phyloP scores from a whole-genome alignment of 2,329 filamentous ascomycete genomes.

The Cadophora sp. region DNA sequence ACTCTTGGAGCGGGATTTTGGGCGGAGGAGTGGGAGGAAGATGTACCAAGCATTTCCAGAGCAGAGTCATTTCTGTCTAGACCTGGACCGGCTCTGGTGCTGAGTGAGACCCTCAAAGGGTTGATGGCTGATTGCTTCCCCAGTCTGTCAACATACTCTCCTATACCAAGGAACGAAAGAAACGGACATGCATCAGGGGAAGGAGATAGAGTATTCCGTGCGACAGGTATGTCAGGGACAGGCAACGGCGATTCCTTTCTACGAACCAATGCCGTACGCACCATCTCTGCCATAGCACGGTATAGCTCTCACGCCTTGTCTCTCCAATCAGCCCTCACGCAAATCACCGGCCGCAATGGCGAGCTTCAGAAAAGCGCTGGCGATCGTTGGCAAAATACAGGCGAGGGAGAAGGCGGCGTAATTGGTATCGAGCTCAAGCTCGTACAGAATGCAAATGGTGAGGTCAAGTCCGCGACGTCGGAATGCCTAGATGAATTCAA shows the following conservation, averaged over 20 bases:
- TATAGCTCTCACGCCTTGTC: slow-evolving; percentile 54
- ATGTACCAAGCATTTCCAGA: slow-evolving; percentile 41
- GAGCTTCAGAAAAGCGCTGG: slow-evolving; percentile 78
- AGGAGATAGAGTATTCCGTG: slow-evolving; percentile 35
- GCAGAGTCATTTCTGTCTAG: slow-evolving; percentile 31
- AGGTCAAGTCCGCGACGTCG: slow-evolving; percentile 50
- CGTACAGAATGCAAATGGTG: slow-evolving; percentile 51
- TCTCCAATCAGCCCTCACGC: slow-evolving; percentile 63
- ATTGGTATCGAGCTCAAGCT: slow-evolving; percentile 76
- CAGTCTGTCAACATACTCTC: slow-evolving; percentile 45
- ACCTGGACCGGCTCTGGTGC: slow-evolving; percentile 46
- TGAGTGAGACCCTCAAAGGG: slow-evolving; percentile 53
- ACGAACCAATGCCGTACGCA: slow-evolving; percentile 72
- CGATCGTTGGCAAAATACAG: slow-evolving; percentile 72
- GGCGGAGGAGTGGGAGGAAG: slow-evolving; percentile 81
- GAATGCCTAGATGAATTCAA: slow-evolving; percentile 80
- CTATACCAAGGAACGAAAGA: slow-evolving; percentile 38
- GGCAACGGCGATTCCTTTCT: slow-evolving; percentile 92
- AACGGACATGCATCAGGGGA: slow-evolving; percentile 39
- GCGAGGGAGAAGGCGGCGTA: slow-evolving; percentile 84
- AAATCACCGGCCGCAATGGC: slow-evolving; percentile 73
- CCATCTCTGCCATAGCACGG: slow-evolving; percentile 74
- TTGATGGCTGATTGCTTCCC: slow-evolving; percentile 67
- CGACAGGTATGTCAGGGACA: slow-evolving; percentile 73
- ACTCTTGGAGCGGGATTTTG: slow-evolving; percentile 86